These are phyloP conservation scores for Pichia nakasei DNA, from an alignment of 805 yeast genomes.

Conservation along the genomic window DNA sequence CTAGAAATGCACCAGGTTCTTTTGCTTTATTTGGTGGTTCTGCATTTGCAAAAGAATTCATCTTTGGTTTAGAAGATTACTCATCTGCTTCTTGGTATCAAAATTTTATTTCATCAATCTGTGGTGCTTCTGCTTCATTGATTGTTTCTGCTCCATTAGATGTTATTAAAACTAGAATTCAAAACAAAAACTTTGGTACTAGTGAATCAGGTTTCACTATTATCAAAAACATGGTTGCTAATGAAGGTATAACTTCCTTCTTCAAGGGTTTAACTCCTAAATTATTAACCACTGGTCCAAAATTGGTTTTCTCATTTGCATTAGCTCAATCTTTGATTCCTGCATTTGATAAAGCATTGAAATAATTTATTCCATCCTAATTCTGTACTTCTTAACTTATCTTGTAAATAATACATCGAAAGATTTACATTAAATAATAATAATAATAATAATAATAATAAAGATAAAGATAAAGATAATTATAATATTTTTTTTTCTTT, in stretches of 20 bases:
- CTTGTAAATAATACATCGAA: not conserved
- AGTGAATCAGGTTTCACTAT: constrained; percentile 92
- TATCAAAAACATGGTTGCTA: constrained; percentile 83
- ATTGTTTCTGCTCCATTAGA: constrained; percentile 97
- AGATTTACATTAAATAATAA: too few relatives aligned
- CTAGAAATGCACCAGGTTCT: constrained; percentile 98
- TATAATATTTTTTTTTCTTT: too few relatives aligned
- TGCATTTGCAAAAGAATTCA: constrained; percentile 96
- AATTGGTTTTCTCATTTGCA: constrained; percentile 96
- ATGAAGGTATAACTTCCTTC: constrained; percentile 84
- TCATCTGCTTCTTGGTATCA: constrained; percentile 89
- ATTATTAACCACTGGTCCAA: constrained; percentile 95
- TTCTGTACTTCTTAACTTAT: not conserved
- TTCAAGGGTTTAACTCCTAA: constrained; percentile 97
- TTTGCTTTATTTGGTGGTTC: constrained; percentile 97
- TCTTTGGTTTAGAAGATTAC: constrained; percentile 80
- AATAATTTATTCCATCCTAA: not conserved
- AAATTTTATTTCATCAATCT: constrained; percentile 88
- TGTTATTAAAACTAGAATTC: constrained; percentile 97
- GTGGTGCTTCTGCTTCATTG: constrained; percentile 94
- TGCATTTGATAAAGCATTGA: constrained; percentile 71
- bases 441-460: too few relatives aligned
- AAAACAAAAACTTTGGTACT: constrained; percentile 90
- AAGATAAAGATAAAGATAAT: too few relatives aligned
- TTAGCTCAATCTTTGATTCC: constrained; percentile 96